These are phyloP conservation scores for Termitomyces sp. DNA, from an alignment of 768 basidiomycete genomes.

Conservation along the genomic window DNA sequence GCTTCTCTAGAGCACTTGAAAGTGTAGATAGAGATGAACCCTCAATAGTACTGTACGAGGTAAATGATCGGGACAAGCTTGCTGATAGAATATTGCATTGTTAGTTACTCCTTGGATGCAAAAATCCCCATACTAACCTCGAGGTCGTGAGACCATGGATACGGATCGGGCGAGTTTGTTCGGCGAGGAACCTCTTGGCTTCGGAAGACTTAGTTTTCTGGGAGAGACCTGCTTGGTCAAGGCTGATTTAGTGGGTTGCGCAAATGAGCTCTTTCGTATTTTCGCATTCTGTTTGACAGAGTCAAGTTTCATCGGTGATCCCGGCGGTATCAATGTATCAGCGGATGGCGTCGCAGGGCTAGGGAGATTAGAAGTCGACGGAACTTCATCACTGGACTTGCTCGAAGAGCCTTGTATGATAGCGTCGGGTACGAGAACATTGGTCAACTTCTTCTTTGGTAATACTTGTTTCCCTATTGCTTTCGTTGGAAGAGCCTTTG, in stretches of 20 bases:
- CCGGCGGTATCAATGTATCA: constrained; percentile 14
- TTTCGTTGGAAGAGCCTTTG: constrained; percentile 4
- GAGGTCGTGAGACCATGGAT: constrained; percentile 21
- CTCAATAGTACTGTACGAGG: constrained; percentile 12
- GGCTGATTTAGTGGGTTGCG: constrained; percentile 16
- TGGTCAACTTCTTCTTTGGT: not conserved
- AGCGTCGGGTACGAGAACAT: not conserved
- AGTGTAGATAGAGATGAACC: constrained; percentile 57
- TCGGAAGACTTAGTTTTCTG: constrained; percentile 9
- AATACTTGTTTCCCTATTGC: not conserved
- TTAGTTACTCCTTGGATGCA: not conserved
- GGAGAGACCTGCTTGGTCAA: constrained; percentile 15
- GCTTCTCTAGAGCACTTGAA: constrained; percentile 62
- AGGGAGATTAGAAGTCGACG: constrained; percentile 11
- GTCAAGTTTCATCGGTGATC: constrained; percentile 28
- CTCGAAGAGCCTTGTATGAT: not conserved
- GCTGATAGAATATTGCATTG: constrained; percentile 5
- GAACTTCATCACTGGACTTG: not conserved
- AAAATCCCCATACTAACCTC: constrained; percentile 18
- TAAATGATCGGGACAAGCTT: constrained; percentile 20
- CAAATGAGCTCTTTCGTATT: constrained; percentile 4
- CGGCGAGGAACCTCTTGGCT: constrained; percentile 23
- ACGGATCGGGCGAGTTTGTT: constrained; percentile 25
- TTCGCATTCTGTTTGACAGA: constrained; percentile 13
- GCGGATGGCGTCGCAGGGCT: constrained; percentile 8